These are phyloP conservation scores for Hemisphaericaspora xylofermentans DNA, from an alignment of 1,139 yeast species.

Conservation along the genomic window DNA sequence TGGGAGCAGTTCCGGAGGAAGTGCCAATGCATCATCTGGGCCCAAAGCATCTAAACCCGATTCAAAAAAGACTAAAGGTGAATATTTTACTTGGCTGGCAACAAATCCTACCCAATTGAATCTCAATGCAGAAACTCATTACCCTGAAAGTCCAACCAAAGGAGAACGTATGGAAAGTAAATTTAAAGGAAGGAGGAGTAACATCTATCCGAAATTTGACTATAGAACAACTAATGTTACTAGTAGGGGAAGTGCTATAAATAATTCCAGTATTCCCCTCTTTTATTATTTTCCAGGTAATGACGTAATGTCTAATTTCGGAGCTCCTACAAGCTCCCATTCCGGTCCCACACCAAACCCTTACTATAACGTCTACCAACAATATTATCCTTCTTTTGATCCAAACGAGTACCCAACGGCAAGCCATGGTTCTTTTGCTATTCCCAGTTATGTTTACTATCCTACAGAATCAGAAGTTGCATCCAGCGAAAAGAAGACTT, in stretches of 20 bases:
- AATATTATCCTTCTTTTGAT: slow-evolving; percentile 12
- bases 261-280: slow-evolving; percentile 16
- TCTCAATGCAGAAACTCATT: slow-evolving; percentile 8
- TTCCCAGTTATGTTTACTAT: slow-evolving; percentile 15
- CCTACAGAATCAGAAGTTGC: slow-evolving; percentile 14
- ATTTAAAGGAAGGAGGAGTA: background rate
- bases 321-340: slow-evolving; percentile 7
- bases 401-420: slow-evolving; percentile 4
- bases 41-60: background rate
- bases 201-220: slow-evolving; percentile 1
- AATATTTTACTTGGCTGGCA: slow-evolving; percentile 10
- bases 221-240: background rate
- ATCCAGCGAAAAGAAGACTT: slow-evolving; percentile 12
- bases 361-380: slow-evolving; percentile 21
- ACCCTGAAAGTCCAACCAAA: background rate
- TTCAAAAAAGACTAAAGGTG: background rate
- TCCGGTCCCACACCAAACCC: slow-evolving; percentile 11
- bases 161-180: slow-evolving; percentile 1
- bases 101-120: slow-evolving; percentile 10
- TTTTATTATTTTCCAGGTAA: slow-evolving; percentile 25
- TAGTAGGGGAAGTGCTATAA: slow-evolving; percentile 1
- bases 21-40: background rate
- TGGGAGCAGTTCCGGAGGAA: background rate
- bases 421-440: slow-evolving; percentile 11
- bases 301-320: slow-evolving; percentile 11